phyloP scores from a whole-genome alignment of 306 rosid species.

The Styphnolobium japonicum region DNA sequence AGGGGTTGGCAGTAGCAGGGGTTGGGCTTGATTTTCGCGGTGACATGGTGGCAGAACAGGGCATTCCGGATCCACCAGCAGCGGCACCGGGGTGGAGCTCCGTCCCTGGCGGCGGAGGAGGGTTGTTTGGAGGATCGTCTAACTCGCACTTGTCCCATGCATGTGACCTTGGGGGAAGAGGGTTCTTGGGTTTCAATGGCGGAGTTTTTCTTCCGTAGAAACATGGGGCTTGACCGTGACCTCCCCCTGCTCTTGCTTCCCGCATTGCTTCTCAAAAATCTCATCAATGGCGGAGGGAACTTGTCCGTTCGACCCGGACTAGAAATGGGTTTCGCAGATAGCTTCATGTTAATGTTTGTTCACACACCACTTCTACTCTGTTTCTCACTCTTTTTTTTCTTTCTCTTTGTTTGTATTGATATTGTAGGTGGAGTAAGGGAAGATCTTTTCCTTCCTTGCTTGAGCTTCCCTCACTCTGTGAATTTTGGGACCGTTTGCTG shows the following conservation, averaged over 20 bases:
- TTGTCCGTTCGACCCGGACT: slow-evolving; percentile 90
- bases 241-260: slow-evolving; percentile 73
- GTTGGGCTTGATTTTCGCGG: slow-evolving; percentile 31
- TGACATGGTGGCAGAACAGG: slow-evolving; percentile 29
- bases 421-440: neutral
- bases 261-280: slow-evolving; percentile 74
- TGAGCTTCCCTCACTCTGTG: neutral
- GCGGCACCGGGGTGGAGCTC: slow-evolving; percentile 19
- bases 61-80: slow-evolving; percentile 48
- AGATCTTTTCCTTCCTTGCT: neutral
- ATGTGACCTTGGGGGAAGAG: slow-evolving; percentile 92
- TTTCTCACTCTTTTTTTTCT: neutral
- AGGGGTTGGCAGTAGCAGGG: slow-evolving; percentile 23
- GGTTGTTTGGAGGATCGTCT: slow-evolving; percentile 52
- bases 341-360: slow-evolving; percentile 47
- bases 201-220: slow-evolving; percentile 57
- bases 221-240: slow-evolving; percentile 86
- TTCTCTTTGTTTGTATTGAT: neutral
- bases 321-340: slow-evolving; percentile 57
- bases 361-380: neutral
- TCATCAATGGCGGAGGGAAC: slow-evolving; percentile 94
- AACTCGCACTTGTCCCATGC: slow-evolving; percentile 95
- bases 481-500: neutral
- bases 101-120: neutral
- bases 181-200: slow-evolving; percentile 85